Conservation (phyloP, 768 basidiomycete genomes). For the Boletus speciosus region DNA sequence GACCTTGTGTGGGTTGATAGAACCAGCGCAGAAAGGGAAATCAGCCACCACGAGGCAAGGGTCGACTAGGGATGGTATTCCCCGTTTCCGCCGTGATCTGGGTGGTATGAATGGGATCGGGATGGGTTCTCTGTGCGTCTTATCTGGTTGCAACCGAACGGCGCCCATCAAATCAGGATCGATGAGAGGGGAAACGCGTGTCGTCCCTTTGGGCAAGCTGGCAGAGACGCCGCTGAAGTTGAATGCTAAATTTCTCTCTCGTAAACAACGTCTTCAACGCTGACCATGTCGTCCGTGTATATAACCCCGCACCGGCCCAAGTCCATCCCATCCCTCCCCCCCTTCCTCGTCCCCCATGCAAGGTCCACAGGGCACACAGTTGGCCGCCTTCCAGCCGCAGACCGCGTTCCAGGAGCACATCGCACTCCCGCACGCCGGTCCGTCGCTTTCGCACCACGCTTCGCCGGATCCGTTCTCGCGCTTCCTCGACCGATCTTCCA, state of each 20-base stretch:
- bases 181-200: conserved; percentile 18
- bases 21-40: conserved; percentile 24
- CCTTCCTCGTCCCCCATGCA: conserved; percentile 1
- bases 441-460: neutral
- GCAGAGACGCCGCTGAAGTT: conserved; percentile 21
- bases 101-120: neutral
- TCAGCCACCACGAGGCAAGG: conserved; percentile 23
- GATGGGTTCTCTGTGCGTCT: neutral
- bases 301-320: conserved; percentile 10
- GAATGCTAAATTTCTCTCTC: conserved; percentile 19
- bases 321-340: neutral
- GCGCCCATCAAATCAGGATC: conserved; percentile 25
- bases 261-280: neutral
- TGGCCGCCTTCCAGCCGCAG: neutral
- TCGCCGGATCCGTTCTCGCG: conserved; percentile 23
- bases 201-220: conserved; percentile 15
- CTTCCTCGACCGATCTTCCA: conserved; percentile 33
- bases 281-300: conserved; percentile 9
- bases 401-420: conserved; percentile 15
- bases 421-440: neutral
- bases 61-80: conserved; percentile 13
- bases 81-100: conserved; percentile 26
- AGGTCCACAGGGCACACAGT: conserved; percentile 3
- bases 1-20: conserved; percentile 3
- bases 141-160: neutral